Evolutionary conservation across 1,139 yeast species (phyloP).

Genomic region (Kodamaea anthophila): DNA sequence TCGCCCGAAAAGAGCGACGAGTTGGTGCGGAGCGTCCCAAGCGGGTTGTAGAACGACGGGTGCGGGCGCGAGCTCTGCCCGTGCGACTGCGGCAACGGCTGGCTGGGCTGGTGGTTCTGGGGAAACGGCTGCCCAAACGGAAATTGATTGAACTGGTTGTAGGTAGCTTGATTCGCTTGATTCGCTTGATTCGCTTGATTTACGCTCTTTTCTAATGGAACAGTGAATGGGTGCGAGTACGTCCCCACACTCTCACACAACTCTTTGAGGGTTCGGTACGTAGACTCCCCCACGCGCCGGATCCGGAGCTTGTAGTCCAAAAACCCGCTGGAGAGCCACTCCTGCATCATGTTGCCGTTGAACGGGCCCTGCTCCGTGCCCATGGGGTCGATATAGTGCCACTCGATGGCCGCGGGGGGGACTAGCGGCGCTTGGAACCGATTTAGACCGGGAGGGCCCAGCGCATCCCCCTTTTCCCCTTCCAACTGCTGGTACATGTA

Average conservation of each 20-base stretch:
- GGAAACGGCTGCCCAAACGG: constrained; percentile 1
- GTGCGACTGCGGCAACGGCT: constrained; percentile 1
- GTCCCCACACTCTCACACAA: constrained; percentile 45
- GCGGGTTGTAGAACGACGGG: constrained; percentile 15
- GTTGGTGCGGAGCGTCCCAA: constrained; percentile 6
- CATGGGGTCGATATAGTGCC: constrained; percentile 70
- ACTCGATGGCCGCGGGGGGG: constrained; percentile 41
- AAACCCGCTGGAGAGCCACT: constrained; percentile 65
- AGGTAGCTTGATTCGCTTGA: not conserved
- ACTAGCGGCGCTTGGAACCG: constrained; percentile 11
- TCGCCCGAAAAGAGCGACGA: too few relatives aligned
- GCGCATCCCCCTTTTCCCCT: too few relatives aligned
- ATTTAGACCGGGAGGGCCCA: constrained; percentile 1
- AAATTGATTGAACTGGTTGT: too few relatives aligned
- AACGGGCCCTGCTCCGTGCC: constrained; percentile 81
- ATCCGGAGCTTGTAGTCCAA: constrained; percentile 50
- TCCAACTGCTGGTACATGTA: too few relatives aligned
- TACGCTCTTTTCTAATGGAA: too few relatives aligned
- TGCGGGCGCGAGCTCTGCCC: constrained; percentile 14
- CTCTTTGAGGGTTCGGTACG: constrained; percentile 37
- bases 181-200: not conserved
- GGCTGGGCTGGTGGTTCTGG: constrained; percentile 7
- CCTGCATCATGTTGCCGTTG: constrained; percentile 68
- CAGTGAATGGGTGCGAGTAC: constrained; percentile 52
- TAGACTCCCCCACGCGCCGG: constrained; percentile 45